These are phyloP conservation scores for Sclerotinia glacialis DNA, from an alignment of 2,329 filamentous ascomycete species.

Conservation along the genomic window DNA sequence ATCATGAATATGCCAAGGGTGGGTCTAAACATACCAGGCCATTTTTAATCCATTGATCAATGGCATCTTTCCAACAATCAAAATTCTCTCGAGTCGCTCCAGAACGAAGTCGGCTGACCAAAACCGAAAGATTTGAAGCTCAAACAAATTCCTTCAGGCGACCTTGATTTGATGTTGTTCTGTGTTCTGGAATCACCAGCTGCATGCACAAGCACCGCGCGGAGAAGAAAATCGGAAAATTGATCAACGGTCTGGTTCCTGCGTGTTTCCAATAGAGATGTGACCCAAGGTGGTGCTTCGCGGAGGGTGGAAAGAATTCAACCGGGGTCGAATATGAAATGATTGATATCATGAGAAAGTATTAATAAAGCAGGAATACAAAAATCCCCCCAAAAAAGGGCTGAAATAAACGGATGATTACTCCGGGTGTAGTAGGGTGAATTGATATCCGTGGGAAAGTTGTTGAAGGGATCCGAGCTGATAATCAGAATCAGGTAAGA, in stretches of 20 bases:
- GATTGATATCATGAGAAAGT: conserved; percentile 8
- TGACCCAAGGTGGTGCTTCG: background rate
- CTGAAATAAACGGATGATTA: background rate
- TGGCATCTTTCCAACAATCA: conserved; percentile 51
- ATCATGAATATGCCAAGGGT: conserved; percentile 2
- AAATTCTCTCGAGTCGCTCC: conserved; percentile 13
- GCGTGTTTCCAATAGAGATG: background rate
- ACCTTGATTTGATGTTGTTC: conserved; percentile 23
- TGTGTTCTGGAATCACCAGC: conserved; percentile 19
- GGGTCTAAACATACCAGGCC: conserved; percentile 58
- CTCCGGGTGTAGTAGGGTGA: background rate
- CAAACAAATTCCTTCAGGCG: conserved; percentile 27
- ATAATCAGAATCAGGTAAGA: background rate
- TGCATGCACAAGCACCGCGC: conserved; percentile 26
- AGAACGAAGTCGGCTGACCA: conserved; percentile 27
- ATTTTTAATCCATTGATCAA: conserved; percentile 69
- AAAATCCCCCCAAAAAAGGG: background rate
- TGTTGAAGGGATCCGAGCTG: conserved; percentile 8
- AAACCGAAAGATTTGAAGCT: conserved; percentile 25
- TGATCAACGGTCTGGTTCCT: conserved; percentile 6
- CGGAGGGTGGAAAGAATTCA: background rate
- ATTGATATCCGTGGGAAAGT: background rate
- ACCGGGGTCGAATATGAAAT: background rate
- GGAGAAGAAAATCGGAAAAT: conserved; percentile 2
- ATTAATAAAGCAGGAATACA: background rate